phyloP scores from a whole-genome alignment of 345 rosid species.

The Salix exigua region DNA sequence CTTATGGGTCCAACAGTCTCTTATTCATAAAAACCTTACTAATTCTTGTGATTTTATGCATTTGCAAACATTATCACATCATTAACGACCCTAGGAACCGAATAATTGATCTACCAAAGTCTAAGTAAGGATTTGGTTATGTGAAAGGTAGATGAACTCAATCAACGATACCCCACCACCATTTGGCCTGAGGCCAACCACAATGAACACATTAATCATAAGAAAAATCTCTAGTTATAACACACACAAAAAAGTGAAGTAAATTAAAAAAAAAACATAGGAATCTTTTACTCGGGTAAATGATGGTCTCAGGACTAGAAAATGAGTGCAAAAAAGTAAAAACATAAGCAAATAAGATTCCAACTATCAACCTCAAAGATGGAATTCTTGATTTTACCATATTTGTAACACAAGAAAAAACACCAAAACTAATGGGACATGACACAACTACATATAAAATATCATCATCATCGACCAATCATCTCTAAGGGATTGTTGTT shows the following conservation, averaged over 20 bases:
- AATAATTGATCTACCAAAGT: background rate
- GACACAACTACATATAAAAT: background rate
- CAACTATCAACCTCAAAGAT: background rate
- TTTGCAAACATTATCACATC: too few species aligned
- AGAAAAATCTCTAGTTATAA: background rate
- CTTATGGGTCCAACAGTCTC: too few species aligned
- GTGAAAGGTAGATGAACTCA: background rate
- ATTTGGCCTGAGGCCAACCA: background rate
- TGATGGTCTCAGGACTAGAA: fast-evolving
- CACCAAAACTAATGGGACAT: background rate
- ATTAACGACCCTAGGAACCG: background rate
- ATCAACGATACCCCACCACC: background rate
- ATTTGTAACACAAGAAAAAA: background rate
- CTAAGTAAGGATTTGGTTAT: background rate
- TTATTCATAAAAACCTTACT: too few species aligned
- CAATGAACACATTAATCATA: background rate
- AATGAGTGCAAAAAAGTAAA: background rate
- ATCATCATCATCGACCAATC: background rate
- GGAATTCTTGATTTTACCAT: background rate
- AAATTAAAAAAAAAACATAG: too few species aligned
- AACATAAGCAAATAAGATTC: background rate
- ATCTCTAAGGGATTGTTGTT: too few species aligned
- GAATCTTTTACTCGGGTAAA: too few species aligned
- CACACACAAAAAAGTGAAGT: background rate
- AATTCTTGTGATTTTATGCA: too few species aligned